Evolutionary conservation across 2,329 filamentous ascomycete species (phyloP), one percentile per base, ranked within the genome.

Genomic region (Didymella lethalis): DNA sequence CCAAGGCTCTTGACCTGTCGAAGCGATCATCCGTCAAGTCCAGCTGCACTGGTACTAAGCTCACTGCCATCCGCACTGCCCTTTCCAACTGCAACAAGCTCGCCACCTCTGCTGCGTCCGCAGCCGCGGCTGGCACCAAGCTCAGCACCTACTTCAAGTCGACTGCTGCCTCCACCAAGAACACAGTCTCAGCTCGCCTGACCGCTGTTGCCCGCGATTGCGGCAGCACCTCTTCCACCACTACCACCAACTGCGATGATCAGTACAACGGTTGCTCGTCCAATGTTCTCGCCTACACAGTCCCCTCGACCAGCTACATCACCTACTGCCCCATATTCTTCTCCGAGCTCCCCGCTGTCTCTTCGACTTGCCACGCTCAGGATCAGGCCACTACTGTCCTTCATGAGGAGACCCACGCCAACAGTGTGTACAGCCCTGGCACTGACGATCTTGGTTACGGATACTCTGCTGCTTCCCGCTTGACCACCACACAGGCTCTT

Each of bases 91-190:
- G 87, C 68, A 77, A 80, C 6, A 77, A 74, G 16, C 78, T 88
- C 5, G 86, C 88, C 1, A 77, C 76, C 2, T 74, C 78, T 3
- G 87, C 88, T 10, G 81, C 84, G 0, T 70, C 75, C 0, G 84
- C 83, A 2, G 73, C 73, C 16, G 32, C 47, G 23, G 84, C 85
- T 0, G 72, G 79, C 1, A 84, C 80, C 0, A 74, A 77, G 65
- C 86, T 88, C 65, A 75, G 74, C 34, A 85, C 88, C 69, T 90
- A 88, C 80, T 91, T 90, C 82, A 89, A 88, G 77, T 83, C 83
- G 0, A 83, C 83, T 28, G 75, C 77, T 12, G 61, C 75, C 3
- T 79, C 79, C 10, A 82, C 83, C 40, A 79, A 72, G 50, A 80
- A 77, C 54, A 62, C 62, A 3, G 69, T 75, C 23, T 59, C 66